Evolutionary conservation across 2,329 filamentous ascomycete genomes (phyloP).

Genomic region (Pseudohalonectria lignicola): DNA sequence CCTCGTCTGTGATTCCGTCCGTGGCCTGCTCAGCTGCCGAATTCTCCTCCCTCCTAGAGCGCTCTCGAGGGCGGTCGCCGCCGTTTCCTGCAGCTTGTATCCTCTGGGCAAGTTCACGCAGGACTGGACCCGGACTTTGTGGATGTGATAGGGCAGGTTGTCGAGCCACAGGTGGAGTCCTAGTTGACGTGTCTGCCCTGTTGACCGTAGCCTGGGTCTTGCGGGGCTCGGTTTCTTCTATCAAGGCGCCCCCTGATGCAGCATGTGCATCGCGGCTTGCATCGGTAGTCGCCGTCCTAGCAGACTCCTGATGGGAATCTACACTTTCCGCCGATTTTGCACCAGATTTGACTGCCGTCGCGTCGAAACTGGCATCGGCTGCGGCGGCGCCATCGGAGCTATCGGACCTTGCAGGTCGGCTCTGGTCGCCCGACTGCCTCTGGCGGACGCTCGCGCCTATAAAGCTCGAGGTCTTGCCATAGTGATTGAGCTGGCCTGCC

Average conservation of each 20-base stretch:
- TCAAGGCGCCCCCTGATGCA: too few species aligned
- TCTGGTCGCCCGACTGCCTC: background rate
- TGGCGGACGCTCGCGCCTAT: conserved; percentile 22
- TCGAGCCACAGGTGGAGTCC: too few species aligned
- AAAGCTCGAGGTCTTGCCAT: conserved; percentile 34
- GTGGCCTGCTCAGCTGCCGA: conserved; percentile 12
- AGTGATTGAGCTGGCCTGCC: conserved; percentile 39
- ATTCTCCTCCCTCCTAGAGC: too few species aligned
- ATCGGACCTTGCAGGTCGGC: background rate
- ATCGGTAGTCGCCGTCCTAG: background rate
- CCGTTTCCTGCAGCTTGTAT: background rate
- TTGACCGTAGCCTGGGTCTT: background rate
- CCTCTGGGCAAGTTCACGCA: background rate
- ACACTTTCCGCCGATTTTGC: background rate
- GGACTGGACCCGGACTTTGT: too few species aligned
- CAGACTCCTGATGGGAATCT: background rate
- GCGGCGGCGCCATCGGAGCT: background rate
- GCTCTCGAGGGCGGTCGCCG: too few species aligned
- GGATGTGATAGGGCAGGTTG: too few species aligned
- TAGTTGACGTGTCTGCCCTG: too few species aligned
- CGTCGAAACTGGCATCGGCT: background rate
- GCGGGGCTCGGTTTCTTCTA: background rate
- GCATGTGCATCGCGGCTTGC: background rate
- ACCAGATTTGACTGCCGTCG: background rate
- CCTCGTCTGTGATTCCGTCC: conserved; percentile 17